These are phyloP conservation scores for Botryosphaeria dothidea DNA, from an alignment of 2,329 filamentous ascomycete species.

Conservation along the genomic window DNA sequence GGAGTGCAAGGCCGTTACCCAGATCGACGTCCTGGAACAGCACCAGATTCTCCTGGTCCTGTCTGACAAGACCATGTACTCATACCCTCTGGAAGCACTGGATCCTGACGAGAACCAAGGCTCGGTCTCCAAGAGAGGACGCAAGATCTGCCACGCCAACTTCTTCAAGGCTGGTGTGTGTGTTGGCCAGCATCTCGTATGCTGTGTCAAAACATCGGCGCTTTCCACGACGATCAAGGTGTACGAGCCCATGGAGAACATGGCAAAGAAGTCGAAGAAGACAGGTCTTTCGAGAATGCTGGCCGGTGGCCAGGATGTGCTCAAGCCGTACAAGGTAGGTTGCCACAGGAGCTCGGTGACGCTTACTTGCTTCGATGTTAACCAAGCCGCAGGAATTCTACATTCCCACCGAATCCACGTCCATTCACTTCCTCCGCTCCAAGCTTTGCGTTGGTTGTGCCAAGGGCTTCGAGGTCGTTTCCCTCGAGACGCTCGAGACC, in stretches of 20 bases:
- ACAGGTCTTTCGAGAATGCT: slow-evolving; percentile 96
- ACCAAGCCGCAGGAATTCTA: slow-evolving; percentile 76
- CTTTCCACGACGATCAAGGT: slow-evolving; percentile 97
- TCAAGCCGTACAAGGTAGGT: slow-evolving; percentile 83
- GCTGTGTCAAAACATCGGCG: slow-evolving; percentile 91
- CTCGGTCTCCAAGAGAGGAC: slow-evolving; percentile 77
- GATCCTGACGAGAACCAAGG: slow-evolving; percentile 76
- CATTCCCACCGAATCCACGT: slow-evolving; percentile 96
- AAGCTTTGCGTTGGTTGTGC: slow-evolving; percentile 96
- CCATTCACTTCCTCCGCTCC: slow-evolving; percentile 94
- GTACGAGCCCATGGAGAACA: slow-evolving; percentile 95
- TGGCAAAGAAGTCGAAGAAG: slow-evolving; percentile 92
- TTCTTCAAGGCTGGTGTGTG: slow-evolving; percentile 99
- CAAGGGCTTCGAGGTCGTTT: slow-evolving; percentile 95
- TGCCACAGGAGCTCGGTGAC: background rate
- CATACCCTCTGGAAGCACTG: slow-evolving; percentile 83
- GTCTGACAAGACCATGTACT: slow-evolving; percentile 88
- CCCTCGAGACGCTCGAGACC: slow-evolving; percentile 94
- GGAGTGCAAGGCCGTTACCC: slow-evolving; percentile 83
- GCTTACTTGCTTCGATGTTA: background rate
- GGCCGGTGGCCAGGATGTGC: slow-evolving; percentile 85
- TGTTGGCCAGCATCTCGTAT: slow-evolving; percentile 89
- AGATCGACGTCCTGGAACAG: slow-evolving; percentile 94
- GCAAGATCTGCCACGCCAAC: slow-evolving; percentile 97
- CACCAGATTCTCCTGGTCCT: slow-evolving; percentile 89